Evolutionary conservation across 306 rosid genomes (phyloP).

Genomic region (Quercus agrifolia): DNA sequence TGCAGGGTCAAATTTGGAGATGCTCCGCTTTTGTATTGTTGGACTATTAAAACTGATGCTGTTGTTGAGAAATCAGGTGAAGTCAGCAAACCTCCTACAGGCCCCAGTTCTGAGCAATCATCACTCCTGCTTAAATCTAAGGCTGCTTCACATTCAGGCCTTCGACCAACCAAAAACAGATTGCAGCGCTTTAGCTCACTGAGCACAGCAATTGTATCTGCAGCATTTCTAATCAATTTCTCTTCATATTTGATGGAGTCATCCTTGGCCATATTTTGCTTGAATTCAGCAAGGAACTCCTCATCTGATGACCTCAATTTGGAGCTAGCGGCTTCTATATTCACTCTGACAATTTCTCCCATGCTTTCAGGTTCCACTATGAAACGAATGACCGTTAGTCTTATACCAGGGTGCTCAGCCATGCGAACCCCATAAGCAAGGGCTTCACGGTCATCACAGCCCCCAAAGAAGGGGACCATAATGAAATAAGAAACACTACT

Average conservation of each 20-base stretch:
- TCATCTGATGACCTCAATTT: conserved; percentile 35
- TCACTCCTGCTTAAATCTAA: conserved; percentile 11
- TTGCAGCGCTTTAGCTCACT: conserved; percentile 39
- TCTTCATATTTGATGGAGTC: conserved; percentile 47
- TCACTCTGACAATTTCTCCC: conserved; percentile 37
- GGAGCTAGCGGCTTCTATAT: conserved; percentile 25
- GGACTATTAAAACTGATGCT: conserved; percentile 62
- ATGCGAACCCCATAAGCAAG: conserved; percentile 69
- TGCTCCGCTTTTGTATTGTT: conserved; percentile 23
- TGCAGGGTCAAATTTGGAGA: conserved; percentile 11
- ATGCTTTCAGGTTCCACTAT: conserved; percentile 23
- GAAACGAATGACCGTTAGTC: conserved; percentile 50
- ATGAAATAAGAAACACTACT: conserved; percentile 61
- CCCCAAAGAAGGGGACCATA: conserved; percentile 76
- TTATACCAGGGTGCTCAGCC: conserved; percentile 92
- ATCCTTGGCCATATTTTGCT: conserved; percentile 27
- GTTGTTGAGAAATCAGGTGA: conserved; percentile 44
- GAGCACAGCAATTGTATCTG: conserved; percentile 37
- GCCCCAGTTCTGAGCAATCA: conserved; percentile 47
- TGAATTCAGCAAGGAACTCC: conserved; percentile 40
- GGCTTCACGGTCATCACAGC: conserved; percentile 80
- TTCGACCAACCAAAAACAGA: conserved; percentile 52
- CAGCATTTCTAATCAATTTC: conserved; percentile 26
- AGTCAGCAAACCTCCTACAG: conserved; percentile 52
- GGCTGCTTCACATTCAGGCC: conserved; percentile 27